Evolutionary conservation across 192 early-diverging fungal genomes (phyloP), one percentile per base, ranked within the genome.

Genomic region (Backusella psychrophila): DNA sequence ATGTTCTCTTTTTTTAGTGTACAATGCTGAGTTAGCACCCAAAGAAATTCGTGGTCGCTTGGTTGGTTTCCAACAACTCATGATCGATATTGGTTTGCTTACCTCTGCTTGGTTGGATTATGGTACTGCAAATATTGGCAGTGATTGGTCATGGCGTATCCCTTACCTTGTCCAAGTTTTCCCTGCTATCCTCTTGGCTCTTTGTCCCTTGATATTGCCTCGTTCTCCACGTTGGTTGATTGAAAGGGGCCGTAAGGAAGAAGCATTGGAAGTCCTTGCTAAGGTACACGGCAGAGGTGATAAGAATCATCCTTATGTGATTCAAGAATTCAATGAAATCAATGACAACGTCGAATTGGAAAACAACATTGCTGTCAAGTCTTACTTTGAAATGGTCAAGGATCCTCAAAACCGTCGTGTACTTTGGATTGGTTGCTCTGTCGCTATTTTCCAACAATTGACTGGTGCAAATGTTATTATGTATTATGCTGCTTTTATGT

Each of bases 161-260:
- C 93, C 95, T 7, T 87, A 94, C 39, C 91, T 88, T 39, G 80
- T 97, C 44, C 96, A 98, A 81, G 79, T 91, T 19, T 85, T 94
- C 21, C 96, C 96, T 2, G 93, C 90, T 59, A 36, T 89, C 26
- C 75, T 94, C n/a, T 83, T 98, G 31, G 79, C 93, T 33, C 6
- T 87, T 15, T 76, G 91, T 41, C 91, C 91, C 80, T 42, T 85
- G 11, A 85, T 95, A 69, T 90, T 97, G 80, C 96, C 95, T 44
- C 90, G 84, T 72, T 94, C 94, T 14, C 93, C 94, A 2, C 93
- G 94, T 78, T 96, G 94, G 94, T 85, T 96, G 72, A 77, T 93
- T 52, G 86, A 86, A 69, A 73, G 90, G 31, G 90, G 86, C 66
- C 87, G 87, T 19, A 63, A 77, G 12, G 93, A 92, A 29, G 90